These are phyloP conservation scores for Podaxis carcinomalis DNA, from an alignment of 768 basidiomycete genomes.

Conservation along the genomic window DNA sequence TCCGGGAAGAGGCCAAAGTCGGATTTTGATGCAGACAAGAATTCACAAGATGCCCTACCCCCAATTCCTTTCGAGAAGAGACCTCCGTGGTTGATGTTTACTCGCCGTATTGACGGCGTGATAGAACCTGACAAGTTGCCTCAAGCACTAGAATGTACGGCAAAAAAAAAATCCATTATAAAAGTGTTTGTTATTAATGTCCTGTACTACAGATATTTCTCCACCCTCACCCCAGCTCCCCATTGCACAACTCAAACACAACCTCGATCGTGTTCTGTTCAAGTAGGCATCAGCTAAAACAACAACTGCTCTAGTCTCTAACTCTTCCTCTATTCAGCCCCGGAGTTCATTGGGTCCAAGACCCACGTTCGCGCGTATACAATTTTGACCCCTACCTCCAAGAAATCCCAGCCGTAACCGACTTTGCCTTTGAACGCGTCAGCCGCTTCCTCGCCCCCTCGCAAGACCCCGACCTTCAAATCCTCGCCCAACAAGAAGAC, in stretches of 20 bases:
- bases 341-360: conserved; percentile 84
- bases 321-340: conserved; percentile 44
- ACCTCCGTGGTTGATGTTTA: not conserved
- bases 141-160: conserved; percentile 37
- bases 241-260: conserved; percentile 31
- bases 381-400: conserved; percentile 77
- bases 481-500: conserved; percentile 53
- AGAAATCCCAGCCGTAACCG: conserved; percentile 66
- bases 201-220: conserved; percentile 31
- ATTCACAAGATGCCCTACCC: not conserved
- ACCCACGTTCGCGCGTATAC: conserved; percentile 81
- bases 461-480: conserved; percentile 67
- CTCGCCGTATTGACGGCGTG: conserved; percentile 6
- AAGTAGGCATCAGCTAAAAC: conserved; percentile 43
- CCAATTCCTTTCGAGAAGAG: not conserved
- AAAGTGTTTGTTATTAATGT: not conserved
- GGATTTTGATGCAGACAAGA: not conserved
- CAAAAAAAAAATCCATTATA: not conserved
- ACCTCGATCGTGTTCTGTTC: conserved; percentile 69
- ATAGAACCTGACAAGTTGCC: not conserved
- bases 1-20: not conserved
- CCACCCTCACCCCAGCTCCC: conserved; percentile 39
- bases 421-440: conserved; percentile 83
- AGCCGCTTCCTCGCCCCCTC: conserved; percentile 76
- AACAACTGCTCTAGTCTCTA: not conserved